Percentiles rank a stretch among this genome's conserved stretches.
Evolutionary conservation across 768 basidiomycete species (phyloP).

Genomic region (Suillus cothurnatus): DNA sequence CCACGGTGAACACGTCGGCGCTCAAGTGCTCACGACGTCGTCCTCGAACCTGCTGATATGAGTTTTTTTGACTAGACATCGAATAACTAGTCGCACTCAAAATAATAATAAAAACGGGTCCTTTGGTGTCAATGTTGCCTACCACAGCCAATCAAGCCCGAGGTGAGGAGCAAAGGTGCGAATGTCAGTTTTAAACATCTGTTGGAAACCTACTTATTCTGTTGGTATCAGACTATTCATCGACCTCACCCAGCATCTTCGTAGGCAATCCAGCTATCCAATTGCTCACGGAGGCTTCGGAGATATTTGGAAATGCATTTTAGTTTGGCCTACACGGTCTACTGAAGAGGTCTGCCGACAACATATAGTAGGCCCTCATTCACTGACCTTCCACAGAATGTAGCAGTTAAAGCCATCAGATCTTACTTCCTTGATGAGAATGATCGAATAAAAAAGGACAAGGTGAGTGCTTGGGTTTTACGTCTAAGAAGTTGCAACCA

Average conservation of each 20-base stretch:
- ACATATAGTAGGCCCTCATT: background rate
- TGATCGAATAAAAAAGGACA: constrained; percentile 8
- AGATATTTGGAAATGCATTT: constrained; percentile 11
- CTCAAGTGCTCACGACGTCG: background rate
- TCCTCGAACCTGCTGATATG: background rate
- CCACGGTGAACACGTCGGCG: background rate
- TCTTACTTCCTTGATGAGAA: constrained; percentile 4
- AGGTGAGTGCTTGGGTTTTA: background rate
- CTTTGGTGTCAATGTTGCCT: background rate
- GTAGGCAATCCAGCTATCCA: background rate
- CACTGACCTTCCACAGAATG: background rate
- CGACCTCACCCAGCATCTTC: constrained; percentile 9
- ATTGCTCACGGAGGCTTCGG: constrained; percentile 11
- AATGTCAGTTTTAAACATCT: background rate
- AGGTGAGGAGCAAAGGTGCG: background rate
- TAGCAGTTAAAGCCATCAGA: constrained; percentile 12
- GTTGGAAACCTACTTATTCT: background rate
- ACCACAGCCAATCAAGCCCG: background rate
- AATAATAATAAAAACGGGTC: background rate
- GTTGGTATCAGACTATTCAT: background rate
- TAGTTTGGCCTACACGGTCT: background rate
- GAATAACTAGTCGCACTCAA: too few species aligned
- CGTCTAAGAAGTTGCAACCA: background rate
- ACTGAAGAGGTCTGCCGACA: background rate
- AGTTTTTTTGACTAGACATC: background rate